Evolutionary conservation across 768 basidiomycete genomes (phyloP).

Genomic region (Lactifluus hygrophoroides): DNA sequence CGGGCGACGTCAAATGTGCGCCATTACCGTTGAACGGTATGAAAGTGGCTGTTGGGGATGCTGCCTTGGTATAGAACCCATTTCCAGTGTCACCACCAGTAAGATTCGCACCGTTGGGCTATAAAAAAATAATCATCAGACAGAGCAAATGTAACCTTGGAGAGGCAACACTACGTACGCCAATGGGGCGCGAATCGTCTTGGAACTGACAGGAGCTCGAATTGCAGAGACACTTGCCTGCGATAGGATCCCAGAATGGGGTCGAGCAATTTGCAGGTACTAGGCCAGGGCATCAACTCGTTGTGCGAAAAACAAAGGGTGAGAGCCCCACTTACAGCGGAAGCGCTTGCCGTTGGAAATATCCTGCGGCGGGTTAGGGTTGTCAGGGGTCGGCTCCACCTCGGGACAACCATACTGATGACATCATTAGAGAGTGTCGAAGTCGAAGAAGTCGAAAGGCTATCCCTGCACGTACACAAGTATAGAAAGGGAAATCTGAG

Average conservation of each 20-base stretch:
- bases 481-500: conserved; percentile 70
- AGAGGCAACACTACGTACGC: conserved; percentile 35
- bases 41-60: conserved; percentile 6
- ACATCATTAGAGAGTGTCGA: not conserved
- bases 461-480: conserved; percentile 45
- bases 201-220: conserved; percentile 48
- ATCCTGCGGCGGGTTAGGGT: conserved; percentile 62
- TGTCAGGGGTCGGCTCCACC: conserved; percentile 40
- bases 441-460: not conserved
- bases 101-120: conserved; percentile 64
- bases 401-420: conserved; percentile 66
- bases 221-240: conserved; percentile 53
- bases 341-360: conserved; percentile 39
- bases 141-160: not conserved
- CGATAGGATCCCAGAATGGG: conserved; percentile 74
- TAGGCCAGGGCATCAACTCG: conserved; percentile 21
- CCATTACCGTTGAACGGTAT: conserved; percentile 19
- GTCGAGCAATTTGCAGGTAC: conserved; percentile 68
- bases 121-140: conserved; percentile 2
- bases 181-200: conserved; percentile 56
- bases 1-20: conserved; percentile 1
- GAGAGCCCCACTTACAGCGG: conserved; percentile 41
- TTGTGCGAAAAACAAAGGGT: not conserved
- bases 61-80: conserved; percentile 30
- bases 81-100: conserved; percentile 58